Evolutionary conservation across 2,329 filamentous ascomycete species (phyloP).

Genomic region (Macroventuria anomochaeta): DNA sequence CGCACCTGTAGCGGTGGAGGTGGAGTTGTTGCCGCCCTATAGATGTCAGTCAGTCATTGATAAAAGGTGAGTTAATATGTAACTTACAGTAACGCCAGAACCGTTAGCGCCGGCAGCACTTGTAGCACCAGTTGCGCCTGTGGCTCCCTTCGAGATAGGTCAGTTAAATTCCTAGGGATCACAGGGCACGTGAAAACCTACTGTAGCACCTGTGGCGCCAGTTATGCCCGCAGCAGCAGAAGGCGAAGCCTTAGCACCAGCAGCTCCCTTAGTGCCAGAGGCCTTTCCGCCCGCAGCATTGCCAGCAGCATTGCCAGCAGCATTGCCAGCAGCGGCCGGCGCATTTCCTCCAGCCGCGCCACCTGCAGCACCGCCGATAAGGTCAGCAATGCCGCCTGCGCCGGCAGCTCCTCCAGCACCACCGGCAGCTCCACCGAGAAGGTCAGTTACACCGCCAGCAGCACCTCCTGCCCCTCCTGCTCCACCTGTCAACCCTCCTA

Average conservation of each 20-base stretch:
- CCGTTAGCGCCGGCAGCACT: no score
- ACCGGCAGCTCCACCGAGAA: slow-evolving; percentile 22
- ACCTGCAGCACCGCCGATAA: slow-evolving; percentile 14
- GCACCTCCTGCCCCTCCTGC: slow-evolving; percentile 16
- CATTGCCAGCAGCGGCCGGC: neutral
- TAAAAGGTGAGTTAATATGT: neutral
- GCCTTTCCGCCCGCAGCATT: no score
- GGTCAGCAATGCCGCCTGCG: slow-evolving; percentile 12
- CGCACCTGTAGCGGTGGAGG: slow-evolving; percentile 5
- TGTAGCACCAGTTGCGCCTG: no score
- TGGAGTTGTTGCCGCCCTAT: slow-evolving; percentile 12
- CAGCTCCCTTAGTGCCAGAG: neutral
- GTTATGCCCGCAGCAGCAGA: no score
- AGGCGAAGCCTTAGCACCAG: neutral
- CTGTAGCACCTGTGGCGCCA: slow-evolving; percentile 6
- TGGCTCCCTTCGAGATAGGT: neutral
- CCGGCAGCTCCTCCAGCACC: slow-evolving; percentile 18
- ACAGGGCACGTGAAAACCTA: neutral
- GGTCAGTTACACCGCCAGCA: slow-evolving; percentile 13
- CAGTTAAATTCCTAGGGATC: neutral
- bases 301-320: neutral
- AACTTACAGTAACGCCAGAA: slow-evolving; percentile 4
- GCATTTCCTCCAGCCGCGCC: slow-evolving; percentile 5
- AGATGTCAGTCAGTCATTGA: neutral
- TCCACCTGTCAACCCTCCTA: slow-evolving; percentile 25